Conservation (phyloP, 768 basidiomycete species). For the Tricholoma matsutake region DNA sequence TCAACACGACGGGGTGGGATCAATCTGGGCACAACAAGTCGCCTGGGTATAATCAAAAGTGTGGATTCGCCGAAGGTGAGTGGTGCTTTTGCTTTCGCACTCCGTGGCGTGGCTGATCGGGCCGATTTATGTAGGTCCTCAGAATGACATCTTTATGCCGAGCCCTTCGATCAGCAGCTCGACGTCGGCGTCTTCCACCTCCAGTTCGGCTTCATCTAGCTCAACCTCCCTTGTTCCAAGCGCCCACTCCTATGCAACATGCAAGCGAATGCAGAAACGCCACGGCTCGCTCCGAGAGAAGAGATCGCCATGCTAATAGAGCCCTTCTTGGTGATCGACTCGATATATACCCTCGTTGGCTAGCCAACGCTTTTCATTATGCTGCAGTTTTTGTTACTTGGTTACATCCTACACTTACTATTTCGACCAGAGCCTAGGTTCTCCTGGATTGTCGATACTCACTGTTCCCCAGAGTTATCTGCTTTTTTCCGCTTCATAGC, state of each 20-base stretch:
- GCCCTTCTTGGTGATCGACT: not conserved
- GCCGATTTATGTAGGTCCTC: conserved; percentile 31
- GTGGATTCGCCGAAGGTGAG: conserved; percentile 46
- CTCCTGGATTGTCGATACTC: not conserved
- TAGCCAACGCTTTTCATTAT: not conserved
- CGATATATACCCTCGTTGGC: not conserved
- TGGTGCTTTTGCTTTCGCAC: conserved; percentile 2
- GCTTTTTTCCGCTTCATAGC: not conserved
- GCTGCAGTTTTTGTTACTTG: not conserved
- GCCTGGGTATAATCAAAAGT: conserved; percentile 48
- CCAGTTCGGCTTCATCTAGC: not conserved
- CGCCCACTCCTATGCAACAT: not conserved
- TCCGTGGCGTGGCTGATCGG: conserved; percentile 2
- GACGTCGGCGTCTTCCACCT: no score
- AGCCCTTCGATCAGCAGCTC: not conserved
- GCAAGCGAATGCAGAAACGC: not conserved
- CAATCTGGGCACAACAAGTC: conserved; percentile 36
- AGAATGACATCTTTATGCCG: conserved; percentile 41
- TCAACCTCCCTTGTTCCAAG: not conserved
- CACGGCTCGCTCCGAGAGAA: not conserved
- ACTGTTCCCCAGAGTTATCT: not conserved
- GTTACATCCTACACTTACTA: not conserved
- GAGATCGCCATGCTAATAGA: not conserved
- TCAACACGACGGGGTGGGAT: conserved; percentile 41
- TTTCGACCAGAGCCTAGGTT: not conserved